Evolutionary conservation across 192 early-diverging fungal species (phyloP).

Genomic region (Coemansia sp.): DNA sequence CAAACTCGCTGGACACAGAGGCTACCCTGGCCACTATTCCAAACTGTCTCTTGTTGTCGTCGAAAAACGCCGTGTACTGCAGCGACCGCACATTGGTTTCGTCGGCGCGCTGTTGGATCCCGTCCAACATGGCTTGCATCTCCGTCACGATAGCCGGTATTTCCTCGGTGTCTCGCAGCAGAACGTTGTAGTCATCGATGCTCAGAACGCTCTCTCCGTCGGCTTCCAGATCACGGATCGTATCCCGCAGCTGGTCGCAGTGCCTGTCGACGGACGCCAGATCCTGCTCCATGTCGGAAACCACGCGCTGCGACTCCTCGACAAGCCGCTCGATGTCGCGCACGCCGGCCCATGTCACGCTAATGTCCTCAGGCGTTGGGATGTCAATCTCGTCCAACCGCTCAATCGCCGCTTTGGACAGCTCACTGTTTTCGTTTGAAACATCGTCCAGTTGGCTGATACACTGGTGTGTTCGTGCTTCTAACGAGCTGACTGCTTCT

Average conservation of each 20-base stretch:
- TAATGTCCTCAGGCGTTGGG: constrained; percentile 42
- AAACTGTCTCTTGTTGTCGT: constrained; percentile 28
- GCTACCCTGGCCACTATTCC: constrained; percentile 27
- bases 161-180: constrained; percentile 46
- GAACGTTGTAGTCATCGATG: constrained; percentile 49
- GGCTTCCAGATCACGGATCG: constrained; percentile 43
- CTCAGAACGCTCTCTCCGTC: constrained; percentile 41
- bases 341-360: constrained; percentile 48
- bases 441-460: constrained; percentile 23
- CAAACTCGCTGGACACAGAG: constrained; percentile 13
- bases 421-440: constrained; percentile 11
- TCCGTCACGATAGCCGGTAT: constrained; percentile 46
- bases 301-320: constrained; percentile 28
- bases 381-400: constrained; percentile 16
- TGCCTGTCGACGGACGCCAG: constrained; percentile 42
- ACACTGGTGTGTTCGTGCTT: constrained; percentile 17
- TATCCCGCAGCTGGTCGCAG: constrained; percentile 51
- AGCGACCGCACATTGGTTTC: constrained; percentile 41
- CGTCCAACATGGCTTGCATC: constrained; percentile 22
- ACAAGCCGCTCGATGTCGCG: constrained; percentile 29
- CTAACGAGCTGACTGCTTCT: constrained; percentile 33
- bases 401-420: constrained; percentile 18
- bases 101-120: constrained; percentile 37
- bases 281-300: constrained; percentile 43
- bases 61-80: constrained; percentile 47